Base-by-base conservation (phyloP, 2,329 filamentous ascomycete genomes). In the Helminthosporium solani region DNA sequence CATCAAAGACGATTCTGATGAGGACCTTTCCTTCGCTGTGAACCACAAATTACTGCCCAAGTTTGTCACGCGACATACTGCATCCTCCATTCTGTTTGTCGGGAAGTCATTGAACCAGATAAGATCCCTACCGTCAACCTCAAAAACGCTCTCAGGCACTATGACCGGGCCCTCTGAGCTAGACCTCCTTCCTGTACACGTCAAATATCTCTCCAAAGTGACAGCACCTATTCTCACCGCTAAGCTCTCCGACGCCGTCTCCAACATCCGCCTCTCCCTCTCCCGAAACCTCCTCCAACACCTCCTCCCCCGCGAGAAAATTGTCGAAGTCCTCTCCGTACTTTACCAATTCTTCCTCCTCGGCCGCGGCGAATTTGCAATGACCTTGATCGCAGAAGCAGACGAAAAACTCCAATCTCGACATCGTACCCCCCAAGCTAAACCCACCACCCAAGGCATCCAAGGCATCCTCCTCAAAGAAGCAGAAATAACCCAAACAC, bases 41-140 rank as follows among this genome's bases (percentile, higher is more conserved):
- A 53, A 63, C 25, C 63, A 66, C 47, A 74, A 76, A 15, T 71
- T 95, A 6, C 69, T 95, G 2, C 94, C 94, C 0, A 83, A 82
- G 11, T 95, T 96, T 63, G 88, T 96, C 6, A 85, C 84, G 0
- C 68, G 80, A 0, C 74, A 84, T 3, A 88, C 89, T 1, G 90
- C 89, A 7, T 78, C 82, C 3, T 96, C 91, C 0, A 89, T 97
- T 67, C 75, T 96, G 4, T 96, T 96, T 63, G 86, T 96, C 51
- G 94, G 94, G 9, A 88, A 87, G 54, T 95, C 90, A 0, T 75
- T 97, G 37, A 90, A 95, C 57, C 88, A 95, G 55, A 86, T 96
- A 44, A 80, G 87, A 40, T 50, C 73, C 56, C 44, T 70, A 34
- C 58, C 60, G 7, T 44, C 65, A 50, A 47, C 63, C 11, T 57